phyloP scores from a whole-genome alignment of 2,329 filamentous ascomycete genomes.

The Clarireedia hainanense region DNA sequence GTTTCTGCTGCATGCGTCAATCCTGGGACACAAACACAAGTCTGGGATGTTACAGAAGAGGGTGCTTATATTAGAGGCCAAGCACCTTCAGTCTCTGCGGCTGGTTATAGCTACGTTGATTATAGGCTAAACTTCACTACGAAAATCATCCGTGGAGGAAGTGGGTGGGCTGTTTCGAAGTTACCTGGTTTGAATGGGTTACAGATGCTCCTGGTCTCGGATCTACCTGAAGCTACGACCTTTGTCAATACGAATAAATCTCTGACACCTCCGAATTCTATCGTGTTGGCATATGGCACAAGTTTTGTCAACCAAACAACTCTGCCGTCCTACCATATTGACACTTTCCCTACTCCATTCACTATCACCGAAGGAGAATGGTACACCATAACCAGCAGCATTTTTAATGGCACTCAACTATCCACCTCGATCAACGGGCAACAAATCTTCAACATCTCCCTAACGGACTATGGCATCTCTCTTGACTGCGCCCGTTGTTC shows the following conservation, averaged over 20 bases:
- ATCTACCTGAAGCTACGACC: background rate
- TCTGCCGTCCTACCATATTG: background rate
- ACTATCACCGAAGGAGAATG: background rate
- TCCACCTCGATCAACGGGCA: slow-evolving; percentile 26
- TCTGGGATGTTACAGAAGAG: slow-evolving; percentile 29
- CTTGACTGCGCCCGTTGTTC: too few species aligned
- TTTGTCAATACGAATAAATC: background rate
- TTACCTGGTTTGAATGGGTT: background rate
- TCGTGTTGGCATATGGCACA: background rate
- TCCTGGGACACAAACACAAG: slow-evolving; percentile 30
- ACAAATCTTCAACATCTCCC: slow-evolving; percentile 12
- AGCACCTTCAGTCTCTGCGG: slow-evolving; percentile 13
- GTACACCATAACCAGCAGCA: slow-evolving; percentile 14
- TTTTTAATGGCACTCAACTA: slow-evolving; percentile 25
- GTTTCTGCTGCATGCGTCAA: slow-evolving; percentile 32
- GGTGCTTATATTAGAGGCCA: slow-evolving; percentile 31
- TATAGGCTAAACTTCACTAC: too few species aligned
- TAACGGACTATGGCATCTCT: background rate
- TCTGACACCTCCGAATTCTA: background rate
- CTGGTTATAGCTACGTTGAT: too few species aligned
- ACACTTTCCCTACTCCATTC: background rate
- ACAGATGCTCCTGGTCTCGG: background rate
- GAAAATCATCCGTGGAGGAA: too few species aligned
- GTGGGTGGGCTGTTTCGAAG: too few species aligned
- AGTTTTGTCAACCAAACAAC: background rate